A percentile compares a stretch with the other conserved stretches of the same genome.
Conservation (phyloP, 495 filamentous ascomycete species). For the Cairneyella variabilis region DNA sequence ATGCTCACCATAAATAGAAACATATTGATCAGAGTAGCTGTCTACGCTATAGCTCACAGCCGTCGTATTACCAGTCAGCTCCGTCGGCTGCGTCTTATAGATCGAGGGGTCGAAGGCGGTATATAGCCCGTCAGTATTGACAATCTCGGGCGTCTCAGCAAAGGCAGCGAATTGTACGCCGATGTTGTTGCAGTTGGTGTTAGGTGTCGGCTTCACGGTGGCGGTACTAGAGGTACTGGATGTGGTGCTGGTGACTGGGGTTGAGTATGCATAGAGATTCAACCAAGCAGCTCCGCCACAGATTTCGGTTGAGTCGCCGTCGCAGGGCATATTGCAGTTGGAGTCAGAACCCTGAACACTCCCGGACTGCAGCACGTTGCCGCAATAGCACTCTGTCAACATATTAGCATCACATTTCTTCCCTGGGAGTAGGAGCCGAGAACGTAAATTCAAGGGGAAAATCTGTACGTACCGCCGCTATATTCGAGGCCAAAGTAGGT, state of each 20-base stretch:
- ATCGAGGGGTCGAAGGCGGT: background rate
- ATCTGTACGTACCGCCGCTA: too few relatives aligned
- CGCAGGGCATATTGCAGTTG: too few relatives aligned
- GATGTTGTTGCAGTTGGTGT: background rate
- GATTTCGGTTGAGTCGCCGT: too few relatives aligned
- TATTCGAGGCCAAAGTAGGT: too few relatives aligned
- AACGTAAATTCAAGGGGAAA: too few relatives aligned
- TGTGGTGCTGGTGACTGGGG: constrained; percentile 15
- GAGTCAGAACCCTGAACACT: too few relatives aligned
- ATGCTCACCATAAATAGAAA: constrained; percentile 1
- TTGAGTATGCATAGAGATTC: background rate
- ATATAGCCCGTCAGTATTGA: constrained; percentile 1
- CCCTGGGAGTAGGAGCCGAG: background rate
- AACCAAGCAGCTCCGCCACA: too few relatives aligned
- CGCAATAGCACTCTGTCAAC: too few relatives aligned
- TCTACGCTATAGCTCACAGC: background rate
- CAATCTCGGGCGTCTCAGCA: background rate
- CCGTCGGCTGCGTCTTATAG: background rate
- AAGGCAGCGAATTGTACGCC: constrained; percentile 1
- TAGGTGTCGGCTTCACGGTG: constrained; percentile 10
- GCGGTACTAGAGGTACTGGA: constrained; percentile 25
- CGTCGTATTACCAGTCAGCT: background rate
- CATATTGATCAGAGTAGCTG: background rate
- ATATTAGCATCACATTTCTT: background rate
- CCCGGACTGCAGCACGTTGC: too few relatives aligned